Conservation (phyloP, 805 yeast species). For the Saturnispora sekii region DNA sequence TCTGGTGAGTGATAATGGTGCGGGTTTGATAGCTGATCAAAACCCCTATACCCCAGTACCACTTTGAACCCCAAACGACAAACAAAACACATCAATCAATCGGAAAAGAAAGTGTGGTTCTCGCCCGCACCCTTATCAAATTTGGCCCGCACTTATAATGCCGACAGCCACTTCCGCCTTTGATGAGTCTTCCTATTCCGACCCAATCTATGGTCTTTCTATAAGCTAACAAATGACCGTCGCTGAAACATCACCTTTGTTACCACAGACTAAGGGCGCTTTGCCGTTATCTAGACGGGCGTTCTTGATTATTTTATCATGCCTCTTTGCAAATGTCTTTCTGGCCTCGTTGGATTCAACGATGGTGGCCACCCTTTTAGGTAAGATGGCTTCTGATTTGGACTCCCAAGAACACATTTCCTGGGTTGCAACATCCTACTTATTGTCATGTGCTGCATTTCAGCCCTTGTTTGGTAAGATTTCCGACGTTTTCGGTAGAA, state of each 20-base stretch:
- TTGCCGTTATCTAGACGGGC: conserved; percentile 4
- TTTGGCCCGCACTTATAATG: too few species aligned
- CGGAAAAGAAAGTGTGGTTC: too few species aligned
- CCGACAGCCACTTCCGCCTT: too few species aligned
- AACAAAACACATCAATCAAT: too few species aligned
- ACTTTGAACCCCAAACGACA: too few species aligned
- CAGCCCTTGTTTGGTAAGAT: conserved; percentile 48
- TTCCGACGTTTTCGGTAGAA: conserved; percentile 46
- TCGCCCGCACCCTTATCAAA: too few species aligned
- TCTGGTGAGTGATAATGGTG: too few species aligned
- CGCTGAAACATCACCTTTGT: conserved; percentile 1
- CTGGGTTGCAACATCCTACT: conserved; percentile 35
- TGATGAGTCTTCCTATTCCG: too few species aligned
- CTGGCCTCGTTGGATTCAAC: conserved; percentile 46
- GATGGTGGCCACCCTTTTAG: conserved; percentile 42
- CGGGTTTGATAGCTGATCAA: too few species aligned
- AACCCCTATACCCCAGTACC: too few species aligned
- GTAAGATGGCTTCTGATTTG: conserved; percentile 43
- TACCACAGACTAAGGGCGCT: background rate
- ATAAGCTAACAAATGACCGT: conserved; percentile 2
- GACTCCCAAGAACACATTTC: conserved; percentile 33
- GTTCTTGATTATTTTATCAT: conserved; percentile 11
- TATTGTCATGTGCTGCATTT: conserved; percentile 37
- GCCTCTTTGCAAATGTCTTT: conserved; percentile 24
- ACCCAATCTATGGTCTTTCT: background rate